Conservation (phyloP, 176 grass and related monocot species). For the Canna indica region DNA sequence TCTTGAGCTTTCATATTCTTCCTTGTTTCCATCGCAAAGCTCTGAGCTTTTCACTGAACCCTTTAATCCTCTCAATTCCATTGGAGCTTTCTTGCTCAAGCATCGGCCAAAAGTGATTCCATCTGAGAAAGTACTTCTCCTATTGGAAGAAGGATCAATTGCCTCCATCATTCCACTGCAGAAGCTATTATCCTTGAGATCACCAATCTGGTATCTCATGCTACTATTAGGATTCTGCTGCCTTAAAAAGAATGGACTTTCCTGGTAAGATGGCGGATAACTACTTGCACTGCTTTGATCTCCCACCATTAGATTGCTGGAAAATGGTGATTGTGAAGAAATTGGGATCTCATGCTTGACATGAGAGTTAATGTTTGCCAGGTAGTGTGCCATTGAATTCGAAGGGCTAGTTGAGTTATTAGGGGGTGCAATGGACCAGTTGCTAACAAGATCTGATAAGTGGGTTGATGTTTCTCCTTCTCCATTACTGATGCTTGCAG, state of each 20-base stretch:
- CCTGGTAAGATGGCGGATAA: neutral
- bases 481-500: too few relatives aligned
- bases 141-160: neutral
- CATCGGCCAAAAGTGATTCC: neutral
- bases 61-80: neutral
- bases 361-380: neutral
- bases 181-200: neutral
- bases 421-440: slow-evolving; percentile 3
- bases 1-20: neutral
- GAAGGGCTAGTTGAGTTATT: too few relatives aligned
- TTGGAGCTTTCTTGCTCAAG: neutral
- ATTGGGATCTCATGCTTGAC: neutral
- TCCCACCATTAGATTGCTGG: too few relatives aligned
- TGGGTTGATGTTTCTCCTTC: too few relatives aligned
- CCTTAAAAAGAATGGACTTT: too few relatives aligned
- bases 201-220: too few relatives aligned
- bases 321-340: too few relatives aligned
- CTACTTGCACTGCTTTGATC: too few relatives aligned
- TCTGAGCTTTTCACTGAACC: neutral
- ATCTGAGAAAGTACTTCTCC: neutral
- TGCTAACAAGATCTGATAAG: neutral
- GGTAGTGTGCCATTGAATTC: neutral
- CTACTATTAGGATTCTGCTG: too few relatives aligned
- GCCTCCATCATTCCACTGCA: too few relatives aligned
- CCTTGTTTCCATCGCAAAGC: neutral